These are phyloP conservation scores for Sarocladium strictum DNA, from an alignment of 2,329 filamentous ascomycete genomes.

Conservation along the genomic window DNA sequence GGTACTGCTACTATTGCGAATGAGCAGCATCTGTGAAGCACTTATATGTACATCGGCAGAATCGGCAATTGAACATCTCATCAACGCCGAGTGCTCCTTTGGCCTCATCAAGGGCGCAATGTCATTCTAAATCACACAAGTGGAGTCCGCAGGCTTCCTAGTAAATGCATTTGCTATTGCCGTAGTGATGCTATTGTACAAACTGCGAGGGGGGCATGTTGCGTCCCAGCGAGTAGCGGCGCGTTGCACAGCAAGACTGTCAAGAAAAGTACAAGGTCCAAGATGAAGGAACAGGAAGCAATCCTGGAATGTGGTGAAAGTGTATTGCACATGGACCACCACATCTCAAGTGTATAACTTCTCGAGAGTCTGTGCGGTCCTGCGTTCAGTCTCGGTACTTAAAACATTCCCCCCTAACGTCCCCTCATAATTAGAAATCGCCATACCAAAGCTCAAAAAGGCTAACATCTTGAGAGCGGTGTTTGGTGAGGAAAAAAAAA, in stretches of 20 bases:
- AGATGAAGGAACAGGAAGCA: no score
- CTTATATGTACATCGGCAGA: neutral
- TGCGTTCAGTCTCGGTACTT: neutral
- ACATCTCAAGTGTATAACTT: neutral
- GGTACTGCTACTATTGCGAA: slow-evolving; percentile 40
- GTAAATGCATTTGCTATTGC: no score
- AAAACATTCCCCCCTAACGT: neutral
- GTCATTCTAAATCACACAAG: no score
- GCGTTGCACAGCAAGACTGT: no score
- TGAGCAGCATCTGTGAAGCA: neutral
- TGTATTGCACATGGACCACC: slow-evolving; percentile 1
- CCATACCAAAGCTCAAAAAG: slow-evolving; percentile 4
- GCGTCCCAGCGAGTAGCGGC: no score
- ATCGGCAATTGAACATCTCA: neutral
- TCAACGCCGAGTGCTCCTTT: no score
- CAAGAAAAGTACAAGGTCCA: no score
- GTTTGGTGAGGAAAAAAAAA: neutral
- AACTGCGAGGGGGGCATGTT: no score
- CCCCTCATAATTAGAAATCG: slow-evolving; percentile 8
- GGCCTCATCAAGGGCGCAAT: no score
- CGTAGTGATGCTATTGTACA: no score
- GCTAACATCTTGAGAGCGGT: slow-evolving; percentile 3
- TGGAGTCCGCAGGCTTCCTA: no score
- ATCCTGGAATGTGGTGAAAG: neutral
- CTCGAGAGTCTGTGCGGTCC: neutral